These are phyloP conservation scores for Primulina eburnea DNA, from an alignment of 257 asterid species.

Conservation along the genomic window DNA sequence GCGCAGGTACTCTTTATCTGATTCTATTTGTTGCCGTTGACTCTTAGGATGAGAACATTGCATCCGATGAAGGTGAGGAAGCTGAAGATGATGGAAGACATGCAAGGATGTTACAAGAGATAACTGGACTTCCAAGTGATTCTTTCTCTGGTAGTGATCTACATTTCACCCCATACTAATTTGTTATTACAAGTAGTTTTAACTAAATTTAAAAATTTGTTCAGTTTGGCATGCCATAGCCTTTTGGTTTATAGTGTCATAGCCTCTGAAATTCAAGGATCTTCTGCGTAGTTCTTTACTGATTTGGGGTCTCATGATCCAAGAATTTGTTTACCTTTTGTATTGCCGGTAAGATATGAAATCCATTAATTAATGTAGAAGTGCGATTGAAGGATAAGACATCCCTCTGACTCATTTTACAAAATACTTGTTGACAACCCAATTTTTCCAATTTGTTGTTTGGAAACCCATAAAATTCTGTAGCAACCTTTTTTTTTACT, in stretches of 20 bases:
- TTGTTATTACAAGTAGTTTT: constrained; percentile 6
- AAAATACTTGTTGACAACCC: not conserved
- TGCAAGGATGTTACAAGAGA: constrained; percentile 64
- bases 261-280: not conserved
- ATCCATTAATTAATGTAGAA: not conserved
- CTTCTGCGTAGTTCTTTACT: not conserved
- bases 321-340: too few species aligned
- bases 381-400: not conserved
- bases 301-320: not conserved
- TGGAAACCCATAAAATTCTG: not conserved
- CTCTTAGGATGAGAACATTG: constrained; percentile 69
- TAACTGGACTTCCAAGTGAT: constrained; percentile 78
- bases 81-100: constrained; percentile 58
- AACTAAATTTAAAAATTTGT: constrained; percentile 1
- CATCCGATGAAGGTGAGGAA: constrained; percentile 63
- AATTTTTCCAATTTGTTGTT: not conserved
- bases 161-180: not conserved
- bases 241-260: not conserved
- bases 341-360: not conserved
- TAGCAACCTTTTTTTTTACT: not conserved
- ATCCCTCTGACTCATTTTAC: not conserved
- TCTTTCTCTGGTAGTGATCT: constrained; percentile 61
- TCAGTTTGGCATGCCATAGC: not conserved
- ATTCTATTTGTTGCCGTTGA: constrained; percentile 13
- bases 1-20: not conserved